Percentiles rank a stretch among this genome's conserved stretches.
Conservation (phyloP, 2,329 filamentous ascomycete species). For the Chrysosphaeria jannelii region DNA sequence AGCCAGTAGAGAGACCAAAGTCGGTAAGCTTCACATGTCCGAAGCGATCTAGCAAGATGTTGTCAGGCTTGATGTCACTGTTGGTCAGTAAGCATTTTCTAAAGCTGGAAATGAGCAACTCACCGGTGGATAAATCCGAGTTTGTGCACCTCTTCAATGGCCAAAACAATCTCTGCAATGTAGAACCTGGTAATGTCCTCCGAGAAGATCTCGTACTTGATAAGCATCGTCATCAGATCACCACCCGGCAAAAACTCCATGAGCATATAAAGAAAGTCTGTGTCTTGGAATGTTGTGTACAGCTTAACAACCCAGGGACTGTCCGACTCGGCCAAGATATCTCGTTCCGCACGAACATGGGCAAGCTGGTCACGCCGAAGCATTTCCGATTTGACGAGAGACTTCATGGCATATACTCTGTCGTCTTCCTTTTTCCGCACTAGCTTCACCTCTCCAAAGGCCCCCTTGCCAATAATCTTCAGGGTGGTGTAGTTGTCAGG, state of each 20-base stretch:
- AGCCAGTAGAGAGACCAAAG: slow-evolving; percentile 90
- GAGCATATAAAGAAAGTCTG: slow-evolving; percentile 88
- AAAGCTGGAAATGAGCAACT: too few species aligned
- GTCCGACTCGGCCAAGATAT: slow-evolving; percentile 95
- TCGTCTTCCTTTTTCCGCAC: slow-evolving; percentile 89
- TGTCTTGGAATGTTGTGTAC: slow-evolving; percentile 91
- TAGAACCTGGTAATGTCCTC: slow-evolving; percentile 98
- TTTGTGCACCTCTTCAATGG: slow-evolving; percentile 96
- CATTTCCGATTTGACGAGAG: slow-evolving; percentile 96
- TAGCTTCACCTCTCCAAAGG: slow-evolving; percentile 91
- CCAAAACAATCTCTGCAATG: slow-evolving; percentile 90
- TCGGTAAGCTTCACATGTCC: slow-evolving; percentile 97
- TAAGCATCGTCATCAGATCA: slow-evolving; percentile 98
- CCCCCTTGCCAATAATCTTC: slow-evolving; percentile 97
- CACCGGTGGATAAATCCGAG: slow-evolving; percentile 95
- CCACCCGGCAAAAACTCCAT: slow-evolving; percentile 98
- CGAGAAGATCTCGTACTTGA: slow-evolving; percentile 98
- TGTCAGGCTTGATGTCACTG: slow-evolving; percentile 98
- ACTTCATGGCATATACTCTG: slow-evolving; percentile 96
- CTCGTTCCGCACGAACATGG: slow-evolving; percentile 87
- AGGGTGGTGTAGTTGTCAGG: slow-evolving; percentile 86
- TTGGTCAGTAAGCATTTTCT: too few species aligned
- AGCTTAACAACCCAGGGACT: slow-evolving; percentile 98
- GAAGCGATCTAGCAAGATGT: slow-evolving; percentile 80
- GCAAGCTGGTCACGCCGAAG: slow-evolving; percentile 97